Evolutionary conservation across 371 early-diverging fungal species (phyloP).

Genomic region (Mucor irregularis): DNA sequence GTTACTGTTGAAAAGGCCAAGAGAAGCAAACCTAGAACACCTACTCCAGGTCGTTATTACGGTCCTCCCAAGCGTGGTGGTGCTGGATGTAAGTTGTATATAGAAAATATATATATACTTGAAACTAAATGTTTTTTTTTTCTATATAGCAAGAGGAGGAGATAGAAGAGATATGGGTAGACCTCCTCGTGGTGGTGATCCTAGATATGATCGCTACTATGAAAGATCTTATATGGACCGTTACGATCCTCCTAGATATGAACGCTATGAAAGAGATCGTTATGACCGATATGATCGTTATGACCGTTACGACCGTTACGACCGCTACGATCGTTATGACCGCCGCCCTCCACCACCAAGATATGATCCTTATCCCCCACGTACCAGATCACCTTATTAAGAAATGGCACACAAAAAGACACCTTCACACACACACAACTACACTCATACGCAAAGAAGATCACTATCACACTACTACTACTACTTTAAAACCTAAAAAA

Average conservation of each 20-base stretch:
- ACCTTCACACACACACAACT: slow-evolving; percentile 1
- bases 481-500: no score
- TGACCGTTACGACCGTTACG: slow-evolving; percentile 50
- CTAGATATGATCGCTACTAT: slow-evolving; percentile 48
- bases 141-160: slow-evolving; percentile 24
- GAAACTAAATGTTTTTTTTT: slow-evolving; percentile 4
- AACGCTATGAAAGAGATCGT: slow-evolving; percentile 55
- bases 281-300: slow-evolving; percentile 59
- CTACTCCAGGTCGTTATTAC: slow-evolving; percentile 87
- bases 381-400: slow-evolving; percentile 55
- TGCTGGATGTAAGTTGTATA: slow-evolving; percentile 29
- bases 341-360: slow-evolving; percentile 55
- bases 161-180: slow-evolving; percentile 29
- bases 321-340: slow-evolving; percentile 60
- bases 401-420: not conserved
- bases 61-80: slow-evolving; percentile 75
- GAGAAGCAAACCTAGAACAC: slow-evolving; percentile 75
- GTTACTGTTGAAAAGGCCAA: slow-evolving; percentile 81
- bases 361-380: slow-evolving; percentile 59
- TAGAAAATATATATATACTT: no score
- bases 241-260: slow-evolving; percentile 52
- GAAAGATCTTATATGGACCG: slow-evolving; percentile 60
- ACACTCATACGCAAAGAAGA: slow-evolving; percentile 1
- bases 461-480: no score
- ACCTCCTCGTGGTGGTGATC: slow-evolving; percentile 40